Percentiles rank a stretch among this genome's conserved stretches.
phyloP scores from a whole-genome alignment of 208 protist genomes.

The Trypanosoma platydactyli region DNA sequence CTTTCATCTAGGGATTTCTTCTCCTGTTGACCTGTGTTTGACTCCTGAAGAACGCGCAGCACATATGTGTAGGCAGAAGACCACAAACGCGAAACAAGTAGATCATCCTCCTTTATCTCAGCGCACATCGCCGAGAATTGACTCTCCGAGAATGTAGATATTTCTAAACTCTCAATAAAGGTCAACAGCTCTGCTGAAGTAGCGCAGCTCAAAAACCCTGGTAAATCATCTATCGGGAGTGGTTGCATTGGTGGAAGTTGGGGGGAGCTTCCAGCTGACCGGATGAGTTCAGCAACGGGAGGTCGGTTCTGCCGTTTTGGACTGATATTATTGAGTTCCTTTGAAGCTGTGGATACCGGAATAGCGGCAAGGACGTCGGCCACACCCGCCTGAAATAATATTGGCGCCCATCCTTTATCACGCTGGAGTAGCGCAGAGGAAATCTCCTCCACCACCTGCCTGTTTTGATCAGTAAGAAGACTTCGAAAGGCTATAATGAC shows the following conservation, averaged over 20 bases:
- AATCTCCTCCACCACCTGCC: conserved; percentile 36
- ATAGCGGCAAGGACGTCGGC: conserved; percentile 29
- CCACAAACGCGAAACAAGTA: conserved; percentile 10
- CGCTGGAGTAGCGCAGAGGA: conserved; percentile 39
- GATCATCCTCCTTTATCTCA: conserved; percentile 9
- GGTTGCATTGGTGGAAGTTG: conserved; percentile 1
- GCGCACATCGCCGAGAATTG: conserved; percentile 4
- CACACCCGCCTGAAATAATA: conserved; percentile 60
- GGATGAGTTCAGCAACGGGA: conserved; percentile 12
- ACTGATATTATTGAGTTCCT: not conserved
- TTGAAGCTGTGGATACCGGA: conserved; percentile 4
- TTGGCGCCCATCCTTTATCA: conserved; percentile 46
- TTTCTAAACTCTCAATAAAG: conserved; percentile 27
- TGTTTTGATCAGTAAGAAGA: conserved; percentile 39
- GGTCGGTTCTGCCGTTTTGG: not conserved
- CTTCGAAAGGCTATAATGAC: conserved; percentile 42
- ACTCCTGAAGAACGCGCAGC: conserved; percentile 22
- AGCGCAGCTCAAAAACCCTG: conserved; percentile 10
- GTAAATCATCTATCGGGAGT: not conserved
- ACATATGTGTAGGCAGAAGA: conserved; percentile 17
- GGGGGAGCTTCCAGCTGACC: conserved; percentile 9
- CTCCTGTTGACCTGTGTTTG: not conserved
- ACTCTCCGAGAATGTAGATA: not conserved
- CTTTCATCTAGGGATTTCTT: conserved; percentile 12
- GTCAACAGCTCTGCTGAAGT: conserved; percentile 17